phyloP scores from a whole-genome alignment of 2,329 filamentous ascomycete genomes.

The Ceratocystis eucalypticola region DNA sequence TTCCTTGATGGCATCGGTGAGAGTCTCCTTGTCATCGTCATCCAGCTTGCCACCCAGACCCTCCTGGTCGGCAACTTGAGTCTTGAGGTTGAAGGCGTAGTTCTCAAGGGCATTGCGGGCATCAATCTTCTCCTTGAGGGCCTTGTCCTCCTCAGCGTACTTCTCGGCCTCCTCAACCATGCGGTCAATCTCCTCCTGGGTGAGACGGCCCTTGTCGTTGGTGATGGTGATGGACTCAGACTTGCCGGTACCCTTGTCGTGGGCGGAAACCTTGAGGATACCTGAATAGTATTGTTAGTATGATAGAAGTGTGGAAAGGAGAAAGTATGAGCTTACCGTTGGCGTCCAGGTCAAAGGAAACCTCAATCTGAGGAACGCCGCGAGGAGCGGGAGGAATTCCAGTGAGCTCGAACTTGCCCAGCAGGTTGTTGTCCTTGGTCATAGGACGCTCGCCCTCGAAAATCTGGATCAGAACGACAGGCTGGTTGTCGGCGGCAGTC shows the following conservation, averaged over 20 bases:
- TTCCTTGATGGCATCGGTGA: constrained; percentile 95
- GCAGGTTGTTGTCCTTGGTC: constrained; percentile 93
- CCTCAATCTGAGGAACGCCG: constrained; percentile 95
- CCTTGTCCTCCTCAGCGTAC: constrained; percentile 98
- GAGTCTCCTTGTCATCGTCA: constrained; percentile 94
- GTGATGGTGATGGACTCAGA: constrained; percentile 95
- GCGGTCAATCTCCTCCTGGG: constrained; percentile 93
- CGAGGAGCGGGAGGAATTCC: constrained; percentile 89
- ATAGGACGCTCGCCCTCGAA: constrained; percentile 86
- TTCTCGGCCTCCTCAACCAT: constrained; percentile 98
- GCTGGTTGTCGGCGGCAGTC: constrained; percentile 92
- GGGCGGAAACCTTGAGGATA: constrained; percentile 90
- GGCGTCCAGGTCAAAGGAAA: constrained; percentile 93
- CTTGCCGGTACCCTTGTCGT: constrained; percentile 98
- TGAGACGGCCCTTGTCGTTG: constrained; percentile 97
- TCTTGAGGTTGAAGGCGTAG: constrained; percentile 98
- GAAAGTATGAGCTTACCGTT: constrained; percentile 45
- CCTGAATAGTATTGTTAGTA: constrained; percentile 6
- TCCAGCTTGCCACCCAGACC: constrained; percentile 97
- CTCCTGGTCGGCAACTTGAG: constrained; percentile 94
- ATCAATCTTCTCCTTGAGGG: constrained; percentile 91
- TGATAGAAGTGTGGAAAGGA: too few species aligned
- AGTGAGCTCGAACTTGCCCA: constrained; percentile 97
- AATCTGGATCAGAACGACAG: constrained; percentile 87
- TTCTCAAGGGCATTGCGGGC: constrained; percentile 95